A percentile compares a stretch with the other conserved stretches of the same genome.
These are phyloP conservation scores for Fusarium sp. DNA, from an alignment of 2,329 filamentous ascomycete species.

Conservation along the genomic window DNA sequence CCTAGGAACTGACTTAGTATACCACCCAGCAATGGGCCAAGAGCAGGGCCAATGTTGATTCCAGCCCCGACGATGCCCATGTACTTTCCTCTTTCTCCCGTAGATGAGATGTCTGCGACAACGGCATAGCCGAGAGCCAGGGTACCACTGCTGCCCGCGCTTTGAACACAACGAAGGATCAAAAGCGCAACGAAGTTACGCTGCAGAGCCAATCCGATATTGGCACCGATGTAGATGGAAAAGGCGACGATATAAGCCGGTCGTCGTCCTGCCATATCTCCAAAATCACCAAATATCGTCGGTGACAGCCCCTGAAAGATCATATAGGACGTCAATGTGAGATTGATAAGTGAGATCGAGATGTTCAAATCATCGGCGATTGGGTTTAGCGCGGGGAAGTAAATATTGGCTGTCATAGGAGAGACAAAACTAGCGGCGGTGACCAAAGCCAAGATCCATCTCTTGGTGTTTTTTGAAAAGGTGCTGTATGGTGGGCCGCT, in stretches of 20 bases:
- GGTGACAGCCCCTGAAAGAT: slow-evolving; percentile 72
- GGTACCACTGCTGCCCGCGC: slow-evolving; percentile 73
- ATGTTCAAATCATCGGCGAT: slow-evolving; percentile 56
- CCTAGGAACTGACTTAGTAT: slow-evolving; percentile 71
- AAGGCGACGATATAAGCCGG: slow-evolving; percentile 71
- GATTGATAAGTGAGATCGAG: slow-evolving; percentile 57
- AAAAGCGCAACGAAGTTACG: slow-evolving; percentile 68
- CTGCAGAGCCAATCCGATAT: slow-evolving; percentile 70
- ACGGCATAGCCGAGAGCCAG: slow-evolving; percentile 78
- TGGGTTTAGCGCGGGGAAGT: slow-evolving; percentile 57
- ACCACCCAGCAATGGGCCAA: slow-evolving; percentile 73
- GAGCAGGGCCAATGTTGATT: slow-evolving; percentile 65
- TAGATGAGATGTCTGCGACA: slow-evolving; percentile 77
- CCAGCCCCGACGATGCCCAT: slow-evolving; percentile 74
- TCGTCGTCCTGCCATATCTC: slow-evolving; percentile 70
- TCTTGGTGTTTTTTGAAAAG: slow-evolving; percentile 55
- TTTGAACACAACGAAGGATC: slow-evolving; percentile 71
- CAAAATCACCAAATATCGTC: slow-evolving; percentile 70
- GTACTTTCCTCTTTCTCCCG: slow-evolving; percentile 77
- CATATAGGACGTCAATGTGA: slow-evolving; percentile 70
- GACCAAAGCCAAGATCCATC: slow-evolving; percentile 66
- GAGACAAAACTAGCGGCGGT: slow-evolving; percentile 66
- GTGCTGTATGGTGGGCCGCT: slow-evolving; percentile 47
- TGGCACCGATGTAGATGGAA: slow-evolving; percentile 67
- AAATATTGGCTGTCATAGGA: slow-evolving; percentile 70